phyloP scores from a whole-genome alignment of 148 eudicot genomes.

The Rheum nobile region DNA sequence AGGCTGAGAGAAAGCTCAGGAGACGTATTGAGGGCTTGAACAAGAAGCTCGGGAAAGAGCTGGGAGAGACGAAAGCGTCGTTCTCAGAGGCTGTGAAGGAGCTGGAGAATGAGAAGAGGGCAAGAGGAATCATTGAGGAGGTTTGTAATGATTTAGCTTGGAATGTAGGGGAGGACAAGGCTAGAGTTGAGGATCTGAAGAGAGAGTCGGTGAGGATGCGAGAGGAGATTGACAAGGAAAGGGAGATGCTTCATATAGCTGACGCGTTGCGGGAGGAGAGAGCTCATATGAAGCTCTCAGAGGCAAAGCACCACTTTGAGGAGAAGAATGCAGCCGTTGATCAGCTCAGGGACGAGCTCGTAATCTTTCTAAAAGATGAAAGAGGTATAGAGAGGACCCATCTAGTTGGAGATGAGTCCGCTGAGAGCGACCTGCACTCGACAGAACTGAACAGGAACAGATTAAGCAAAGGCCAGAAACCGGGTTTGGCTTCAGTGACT shows the following conservation, averaged over 20 bases:
- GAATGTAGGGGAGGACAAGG: constrained; percentile 49
- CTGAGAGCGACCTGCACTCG: constrained; percentile 65
- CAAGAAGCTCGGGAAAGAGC: constrained; percentile 73
- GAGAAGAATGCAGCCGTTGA: constrained; percentile 54
- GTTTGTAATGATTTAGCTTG: constrained; percentile 61
- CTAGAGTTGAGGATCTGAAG: constrained; percentile 30
- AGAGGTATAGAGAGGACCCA: constrained; percentile 26
- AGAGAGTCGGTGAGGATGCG: constrained; percentile 34
- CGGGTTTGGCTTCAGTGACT: constrained; percentile 15
- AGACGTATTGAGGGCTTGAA: constrained; percentile 65
- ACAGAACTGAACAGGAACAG: constrained; percentile 43
- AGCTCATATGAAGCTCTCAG: constrained; percentile 43
- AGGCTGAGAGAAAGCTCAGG: constrained; percentile 69
- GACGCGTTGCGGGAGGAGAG: constrained; percentile 48
- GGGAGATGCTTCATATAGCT: constrained; percentile 47
- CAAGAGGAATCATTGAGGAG: constrained; percentile 51
- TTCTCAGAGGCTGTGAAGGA: constrained; percentile 50
- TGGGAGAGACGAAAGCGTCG: constrained; percentile 52
- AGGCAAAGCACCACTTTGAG: constrained; percentile 48
- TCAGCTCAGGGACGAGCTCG: constrained; percentile 55
- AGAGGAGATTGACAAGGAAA: constrained; percentile 43
- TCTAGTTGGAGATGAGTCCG: constrained; percentile 31
- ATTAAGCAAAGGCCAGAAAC: constrained; percentile 23
- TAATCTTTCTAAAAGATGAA: constrained; percentile 34
- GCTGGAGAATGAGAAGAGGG: constrained; percentile 57